A percentile compares a stretch with the other conserved stretches of the same genome.
These are phyloP conservation scores for Fusarium begoniae DNA, from an alignment of 2,329 filamentous ascomycete species.

Conservation along the genomic window DNA sequence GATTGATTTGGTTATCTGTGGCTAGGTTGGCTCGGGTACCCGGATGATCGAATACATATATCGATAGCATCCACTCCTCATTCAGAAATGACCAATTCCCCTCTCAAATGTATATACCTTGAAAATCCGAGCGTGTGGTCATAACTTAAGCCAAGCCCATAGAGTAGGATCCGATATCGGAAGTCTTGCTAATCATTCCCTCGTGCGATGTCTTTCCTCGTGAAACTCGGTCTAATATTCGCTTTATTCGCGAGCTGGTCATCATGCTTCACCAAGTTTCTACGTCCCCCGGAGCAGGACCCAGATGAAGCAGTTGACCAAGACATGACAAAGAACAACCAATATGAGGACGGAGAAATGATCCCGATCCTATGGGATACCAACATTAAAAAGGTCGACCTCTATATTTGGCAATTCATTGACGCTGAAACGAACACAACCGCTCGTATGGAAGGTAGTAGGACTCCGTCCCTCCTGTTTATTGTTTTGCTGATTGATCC, in stretches of 20 bases:
- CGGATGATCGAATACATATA: background rate
- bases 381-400: background rate
- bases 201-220: background rate
- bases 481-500: background rate
- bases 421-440: background rate
- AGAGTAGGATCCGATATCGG: background rate
- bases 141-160: background rate
- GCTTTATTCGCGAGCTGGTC: background rate
- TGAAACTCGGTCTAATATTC: background rate
- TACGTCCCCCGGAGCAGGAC: background rate
- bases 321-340: background rate
- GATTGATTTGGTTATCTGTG: background rate
- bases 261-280: background rate
- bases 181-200: background rate
- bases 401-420: background rate
- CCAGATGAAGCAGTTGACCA: background rate
- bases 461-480: no score
- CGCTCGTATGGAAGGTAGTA: background rate
- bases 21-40: background rate
- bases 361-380: background rate
- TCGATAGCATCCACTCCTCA: background rate
- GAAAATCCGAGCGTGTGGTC: background rate
- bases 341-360: background rate
- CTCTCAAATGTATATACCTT: background rate
- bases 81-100: background rate